Evolutionary conservation across 2,329 filamentous ascomycete genomes (phyloP), one percentile per base, ranked within the genome.

Genomic region (Aureobasidium melanogenum): DNA sequence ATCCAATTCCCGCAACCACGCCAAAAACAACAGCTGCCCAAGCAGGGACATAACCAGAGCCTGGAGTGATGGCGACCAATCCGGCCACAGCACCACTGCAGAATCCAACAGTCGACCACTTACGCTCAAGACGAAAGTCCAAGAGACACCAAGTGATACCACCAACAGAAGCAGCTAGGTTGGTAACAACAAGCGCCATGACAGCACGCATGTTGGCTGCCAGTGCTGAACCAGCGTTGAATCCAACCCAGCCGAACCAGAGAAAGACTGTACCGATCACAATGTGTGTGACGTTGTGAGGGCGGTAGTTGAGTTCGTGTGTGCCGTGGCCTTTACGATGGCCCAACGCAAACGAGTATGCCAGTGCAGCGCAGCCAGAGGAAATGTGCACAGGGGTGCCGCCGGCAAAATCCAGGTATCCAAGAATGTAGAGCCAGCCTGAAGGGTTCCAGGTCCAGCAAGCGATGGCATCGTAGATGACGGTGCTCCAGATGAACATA

Each of bases 241-340:
- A 96, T 51, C 91, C 91, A 70, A 96, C 95, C 91, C 91, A 96
- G 59, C 91, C 91, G 17, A 96, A 88, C 91, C 91, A 96, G 17
- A 96, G 85, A 76, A 96, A 96, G 50, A 96, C 90, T 3, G 91
- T 96, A 32, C 91, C 91, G 61, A 95, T 88, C 57, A 96, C 90
- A 67, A 96, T 91, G 73, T 95, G 89, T 4, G 91, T 94, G 50
- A 95, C 90, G 69, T 96, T 96, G 78, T 96, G 91, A 10, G 91
- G 91, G 55, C 91, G 88, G 75, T 93, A 96, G 77, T 95, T 95
- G 68, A 96, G 80, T 73, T 93, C 89, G 71, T 91, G 87, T 30
- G 90, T 95, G 54, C 89, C 89, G 72, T 95, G 89, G 24, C 91
- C 91, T 64, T 86, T 82, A 65, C 90, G 83, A 77, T 92, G 94